These are phyloP conservation scores for Leccinum olivaceopallidum DNA, from an alignment of 768 basidiomycete species.

Conservation along the genomic window DNA sequence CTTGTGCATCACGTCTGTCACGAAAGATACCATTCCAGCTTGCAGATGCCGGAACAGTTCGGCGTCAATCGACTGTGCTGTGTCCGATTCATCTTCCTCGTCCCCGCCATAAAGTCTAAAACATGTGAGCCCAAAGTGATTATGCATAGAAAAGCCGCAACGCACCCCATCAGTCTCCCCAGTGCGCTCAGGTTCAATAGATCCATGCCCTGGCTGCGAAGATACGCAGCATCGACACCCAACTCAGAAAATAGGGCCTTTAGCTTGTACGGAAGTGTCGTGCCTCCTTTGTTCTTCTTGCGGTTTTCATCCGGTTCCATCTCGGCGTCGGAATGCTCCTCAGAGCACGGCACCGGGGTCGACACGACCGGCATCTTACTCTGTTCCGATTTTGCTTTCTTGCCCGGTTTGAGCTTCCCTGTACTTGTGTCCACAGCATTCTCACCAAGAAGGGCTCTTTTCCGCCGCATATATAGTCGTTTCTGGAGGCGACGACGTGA, in stretches of 20 bases:
- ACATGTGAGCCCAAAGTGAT: not conserved
- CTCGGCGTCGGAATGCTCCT: slow-evolving; percentile 12
- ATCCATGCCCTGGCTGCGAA: slow-evolving; percentile 45
- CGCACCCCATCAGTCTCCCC: slow-evolving; percentile 43
- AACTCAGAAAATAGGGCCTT: slow-evolving; percentile 40
- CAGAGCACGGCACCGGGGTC: slow-evolving; percentile 8
- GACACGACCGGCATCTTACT: slow-evolving; percentile 9
- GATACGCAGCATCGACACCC: slow-evolving; percentile 45
- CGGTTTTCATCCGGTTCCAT: slow-evolving; percentile 9
- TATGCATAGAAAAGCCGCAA: slow-evolving; percentile 23
- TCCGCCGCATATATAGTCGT: slow-evolving; percentile 71
- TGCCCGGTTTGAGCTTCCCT: slow-evolving; percentile 42
- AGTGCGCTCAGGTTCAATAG: slow-evolving; percentile 40
- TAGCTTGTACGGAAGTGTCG: slow-evolving; percentile 47
- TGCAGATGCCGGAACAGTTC: slow-evolving; percentile 48
- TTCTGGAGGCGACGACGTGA: slow-evolving; percentile 59
- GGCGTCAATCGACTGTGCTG: slow-evolving; percentile 45
- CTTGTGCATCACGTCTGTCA: slow-evolving; percentile 49
- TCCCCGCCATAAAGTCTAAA: slow-evolving; percentile 28
- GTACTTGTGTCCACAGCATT: slow-evolving; percentile 7
- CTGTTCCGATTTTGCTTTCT: slow-evolving; percentile 13
- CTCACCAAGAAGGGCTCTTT: slow-evolving; percentile 53
- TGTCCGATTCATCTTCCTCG: slow-evolving; percentile 24
- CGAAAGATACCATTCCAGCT: slow-evolving; percentile 49
- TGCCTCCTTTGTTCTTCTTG: slow-evolving; percentile 34